A percentile compares a stretch with the other conserved stretches of the same genome.
These are phyloP conservation scores for Cocos nucifera DNA, from an alignment of 176 grass and related monocot species.

Conservation along the genomic window DNA sequence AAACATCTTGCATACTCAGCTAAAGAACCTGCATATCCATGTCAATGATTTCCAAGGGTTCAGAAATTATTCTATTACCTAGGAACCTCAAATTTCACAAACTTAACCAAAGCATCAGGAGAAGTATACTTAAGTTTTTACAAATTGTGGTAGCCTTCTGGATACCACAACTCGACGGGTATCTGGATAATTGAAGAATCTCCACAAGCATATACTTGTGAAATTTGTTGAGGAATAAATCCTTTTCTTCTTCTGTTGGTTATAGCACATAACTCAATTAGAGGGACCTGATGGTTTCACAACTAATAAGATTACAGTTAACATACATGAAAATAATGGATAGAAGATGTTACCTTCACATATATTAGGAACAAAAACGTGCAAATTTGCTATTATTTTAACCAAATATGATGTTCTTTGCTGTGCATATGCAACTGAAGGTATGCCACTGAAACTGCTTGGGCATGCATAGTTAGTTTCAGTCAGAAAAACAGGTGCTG, in stretches of 20 bases:
- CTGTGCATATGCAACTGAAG: slow-evolving; percentile 61
- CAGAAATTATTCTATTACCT: not conserved
- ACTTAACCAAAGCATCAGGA: not conserved
- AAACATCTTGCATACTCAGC: slow-evolving; percentile 63
- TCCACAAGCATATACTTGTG: slow-evolving; percentile 45
- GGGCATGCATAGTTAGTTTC: slow-evolving; percentile 52
- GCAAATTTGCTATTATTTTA: slow-evolving; percentile 93
- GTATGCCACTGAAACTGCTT: slow-evolving; percentile 42
- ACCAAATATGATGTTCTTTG: slow-evolving; percentile 86
- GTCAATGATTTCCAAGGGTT: not conserved
- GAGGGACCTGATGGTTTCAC: no score
- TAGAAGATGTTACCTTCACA: slow-evolving; percentile 68
- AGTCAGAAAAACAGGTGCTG: slow-evolving; percentile 32
- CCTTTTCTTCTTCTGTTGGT: slow-evolving; percentile 87
- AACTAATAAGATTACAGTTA: no score
- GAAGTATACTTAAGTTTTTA: slow-evolving; percentile 72
- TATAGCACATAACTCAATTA: slow-evolving; percentile 8
- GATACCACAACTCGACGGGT: slow-evolving; percentile 25
- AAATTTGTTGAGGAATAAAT: slow-evolving; percentile 89
- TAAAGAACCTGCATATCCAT: slow-evolving; percentile 54
- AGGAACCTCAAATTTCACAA: no score
- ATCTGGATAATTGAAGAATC: slow-evolving; percentile 21
- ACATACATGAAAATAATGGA: slow-evolving; percentile 16
- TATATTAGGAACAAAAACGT: slow-evolving; percentile 93
- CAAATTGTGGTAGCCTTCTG: slow-evolving; percentile 44